These are phyloP conservation scores for Pulicaria dysenterica DNA, from an alignment of 129 eudicot species.

Conservation along the genomic window DNA sequence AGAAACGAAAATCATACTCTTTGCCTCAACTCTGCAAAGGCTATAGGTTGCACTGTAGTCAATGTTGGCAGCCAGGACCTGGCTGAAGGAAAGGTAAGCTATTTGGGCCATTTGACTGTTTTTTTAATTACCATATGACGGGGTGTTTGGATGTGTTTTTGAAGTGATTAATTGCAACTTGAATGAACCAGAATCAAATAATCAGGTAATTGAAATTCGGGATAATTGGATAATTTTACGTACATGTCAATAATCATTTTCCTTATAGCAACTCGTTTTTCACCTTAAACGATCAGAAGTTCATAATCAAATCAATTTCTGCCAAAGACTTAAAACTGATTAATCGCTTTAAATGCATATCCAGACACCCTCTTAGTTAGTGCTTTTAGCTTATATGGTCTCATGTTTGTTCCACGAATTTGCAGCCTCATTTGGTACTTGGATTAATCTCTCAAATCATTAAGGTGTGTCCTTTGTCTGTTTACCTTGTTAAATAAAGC, in stretches of 20 bases:
- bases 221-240: neutral
- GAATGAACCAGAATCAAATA: neutral
- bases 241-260: neutral
- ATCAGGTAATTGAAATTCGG: neutral
- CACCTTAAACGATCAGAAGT: neutral
- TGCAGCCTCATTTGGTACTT: conserved; percentile 96
- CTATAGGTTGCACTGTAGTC: conserved; percentile 97
- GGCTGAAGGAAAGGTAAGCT: conserved; percentile 86
- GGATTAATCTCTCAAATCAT: conserved; percentile 92
- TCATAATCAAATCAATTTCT: neutral
- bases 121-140: conserved; percentile 2
- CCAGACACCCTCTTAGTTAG: conserved; percentile 16
- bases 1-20: conserved; percentile 97
- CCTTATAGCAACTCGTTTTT: neutral
- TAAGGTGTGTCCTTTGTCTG: conserved; percentile 52
- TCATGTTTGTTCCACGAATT: conserved; percentile 18
- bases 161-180: neutral
- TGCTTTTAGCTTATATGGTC: conserved; percentile 20
- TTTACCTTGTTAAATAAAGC: conserved; percentile 1
- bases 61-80: conserved; percentile 91
- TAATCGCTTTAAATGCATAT: neutral
- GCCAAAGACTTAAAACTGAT: neutral
- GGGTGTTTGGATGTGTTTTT: conserved; percentile 4
- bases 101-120: neutral
- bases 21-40: conserved; percentile 97